Conservation (phyloP, 805 yeast genomes). For the Candida khao-thaluensis region DNA sequence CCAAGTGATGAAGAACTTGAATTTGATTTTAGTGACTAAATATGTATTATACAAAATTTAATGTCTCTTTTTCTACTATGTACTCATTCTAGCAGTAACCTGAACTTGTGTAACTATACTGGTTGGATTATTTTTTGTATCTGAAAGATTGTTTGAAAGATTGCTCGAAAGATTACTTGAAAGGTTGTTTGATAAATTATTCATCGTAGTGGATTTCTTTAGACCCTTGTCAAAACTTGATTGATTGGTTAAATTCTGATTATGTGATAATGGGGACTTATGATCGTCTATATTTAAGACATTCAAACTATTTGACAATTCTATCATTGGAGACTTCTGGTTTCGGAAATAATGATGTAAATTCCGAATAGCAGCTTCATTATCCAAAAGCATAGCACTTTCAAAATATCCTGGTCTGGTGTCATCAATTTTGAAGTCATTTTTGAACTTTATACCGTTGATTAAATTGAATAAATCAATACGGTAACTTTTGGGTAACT, state of each 20-base stretch:
- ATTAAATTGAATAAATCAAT: slow-evolving; percentile 55
- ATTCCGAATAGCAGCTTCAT: slow-evolving; percentile 44
- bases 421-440: slow-evolving; percentile 53
- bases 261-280: slow-evolving; percentile 15
- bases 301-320: slow-evolving; percentile 10
- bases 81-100: slow-evolving; percentile 42
- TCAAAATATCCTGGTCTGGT: slow-evolving; percentile 63
- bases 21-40: slow-evolving; percentile 6
- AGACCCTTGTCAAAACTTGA: slow-evolving; percentile 15
- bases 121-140: slow-evolving; percentile 26
- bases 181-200: slow-evolving; percentile 8
- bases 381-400: slow-evolving; percentile 51
- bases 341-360: slow-evolving; percentile 33
- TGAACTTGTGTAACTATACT: slow-evolving; percentile 42
- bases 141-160: slow-evolving; percentile 10
- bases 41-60: background rate
- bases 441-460: slow-evolving; percentile 51
- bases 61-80: slow-evolving; percentile 14
- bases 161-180: slow-evolving; percentile 9
- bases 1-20: slow-evolving; percentile 6
- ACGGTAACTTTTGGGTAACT: slow-evolving; percentile 46
- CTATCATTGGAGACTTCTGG: slow-evolving; percentile 4
- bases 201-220: slow-evolving; percentile 33
- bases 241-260: slow-evolving; percentile 15
- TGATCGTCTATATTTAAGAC: slow-evolving; percentile 11